Conservation (phyloP, 2,329 filamentous ascomycete species). For the Blumeriella jaapii region DNA sequence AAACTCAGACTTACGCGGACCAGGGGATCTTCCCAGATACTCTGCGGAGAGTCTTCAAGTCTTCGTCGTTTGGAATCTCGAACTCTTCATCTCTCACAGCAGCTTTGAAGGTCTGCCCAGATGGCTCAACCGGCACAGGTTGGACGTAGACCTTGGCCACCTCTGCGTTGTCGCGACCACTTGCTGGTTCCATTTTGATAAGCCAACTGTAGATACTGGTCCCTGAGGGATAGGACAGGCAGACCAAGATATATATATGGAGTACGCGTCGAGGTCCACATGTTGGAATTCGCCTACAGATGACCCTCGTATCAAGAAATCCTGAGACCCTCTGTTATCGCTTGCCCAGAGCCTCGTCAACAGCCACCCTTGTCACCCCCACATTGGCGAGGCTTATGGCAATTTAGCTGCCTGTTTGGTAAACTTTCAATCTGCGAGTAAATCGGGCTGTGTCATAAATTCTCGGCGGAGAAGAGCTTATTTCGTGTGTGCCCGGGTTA, state of each 20-base stretch:
- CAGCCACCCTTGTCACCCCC: conserved; percentile 2
- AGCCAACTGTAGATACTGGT: no score
- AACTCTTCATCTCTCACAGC: conserved; percentile 1
- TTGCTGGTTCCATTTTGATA: conserved; percentile 7
- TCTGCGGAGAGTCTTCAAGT: conserved; percentile 19
- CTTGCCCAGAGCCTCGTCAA: conserved; percentile 1
- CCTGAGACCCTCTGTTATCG: neutral
- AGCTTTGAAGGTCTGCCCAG: neutral
- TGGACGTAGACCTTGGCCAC: conserved; percentile 4
- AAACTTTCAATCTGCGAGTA: conserved; percentile 1
- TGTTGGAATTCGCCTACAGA: neutral
- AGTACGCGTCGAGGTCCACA: no score
- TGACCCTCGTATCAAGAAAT: neutral
- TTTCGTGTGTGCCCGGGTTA: no score
- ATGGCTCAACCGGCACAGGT: neutral
- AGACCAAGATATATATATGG: no score
- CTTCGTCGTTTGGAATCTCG: conserved; percentile 18
- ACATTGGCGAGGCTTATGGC: conserved; percentile 1
- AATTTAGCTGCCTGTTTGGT: neutral
- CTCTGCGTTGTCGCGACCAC: conserved; percentile 6
- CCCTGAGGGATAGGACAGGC: no score
- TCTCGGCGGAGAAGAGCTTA: neutral
- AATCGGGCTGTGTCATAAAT: neutral
- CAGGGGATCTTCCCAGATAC: conserved; percentile 21
- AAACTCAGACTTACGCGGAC: no score